phyloP scores from a whole-genome alignment of 2,329 filamentous ascomycete species.

The Neonectria ditissima region DNA sequence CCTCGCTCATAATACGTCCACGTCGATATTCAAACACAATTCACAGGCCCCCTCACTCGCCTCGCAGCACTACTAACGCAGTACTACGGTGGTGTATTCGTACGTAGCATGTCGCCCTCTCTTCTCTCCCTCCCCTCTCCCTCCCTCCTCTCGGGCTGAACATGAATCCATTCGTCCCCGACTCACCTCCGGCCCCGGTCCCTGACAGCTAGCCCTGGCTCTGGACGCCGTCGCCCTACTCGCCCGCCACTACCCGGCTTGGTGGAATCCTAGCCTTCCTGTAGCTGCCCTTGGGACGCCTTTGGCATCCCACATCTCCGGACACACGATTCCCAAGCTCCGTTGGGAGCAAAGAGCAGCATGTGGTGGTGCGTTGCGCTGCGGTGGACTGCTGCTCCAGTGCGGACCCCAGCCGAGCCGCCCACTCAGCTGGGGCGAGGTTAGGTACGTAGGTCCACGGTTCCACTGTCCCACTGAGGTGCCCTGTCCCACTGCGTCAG shows the following conservation, averaged over 20 bases:
- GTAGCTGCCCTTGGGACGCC: conserved; percentile 23
- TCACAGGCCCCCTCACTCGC: conserved; percentile 15
- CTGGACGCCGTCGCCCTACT: conserved; percentile 13
- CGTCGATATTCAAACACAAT: conserved; percentile 3
- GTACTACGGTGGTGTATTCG: too few relatives aligned
- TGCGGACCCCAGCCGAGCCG: background rate
- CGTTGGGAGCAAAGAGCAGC: conserved; percentile 19
- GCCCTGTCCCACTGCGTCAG: background rate
- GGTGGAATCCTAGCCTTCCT: conserved; percentile 17
- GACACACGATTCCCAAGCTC: background rate
- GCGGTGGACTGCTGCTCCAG: background rate
- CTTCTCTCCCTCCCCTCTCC: too few relatives aligned
- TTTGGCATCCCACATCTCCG: conserved; percentile 10
- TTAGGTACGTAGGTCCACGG: conserved; percentile 5
- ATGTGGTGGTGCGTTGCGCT: conserved; percentile 16
- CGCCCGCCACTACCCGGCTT: conserved; percentile 7
- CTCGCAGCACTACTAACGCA: background rate
- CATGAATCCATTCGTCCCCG: conserved; percentile 17
- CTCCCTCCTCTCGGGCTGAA: conserved; percentile 13
- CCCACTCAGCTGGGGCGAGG: conserved; percentile 10
- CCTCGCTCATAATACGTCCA: background rate
- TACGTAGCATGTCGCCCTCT: too few relatives aligned
- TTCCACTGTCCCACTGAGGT: background rate
- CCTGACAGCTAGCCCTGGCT: conserved; percentile 27
- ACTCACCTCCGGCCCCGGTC: conserved; percentile 37